Base-by-base conservation (phyloP, 352 stramenopile species). In the Phytophthora palmivora region DNA sequence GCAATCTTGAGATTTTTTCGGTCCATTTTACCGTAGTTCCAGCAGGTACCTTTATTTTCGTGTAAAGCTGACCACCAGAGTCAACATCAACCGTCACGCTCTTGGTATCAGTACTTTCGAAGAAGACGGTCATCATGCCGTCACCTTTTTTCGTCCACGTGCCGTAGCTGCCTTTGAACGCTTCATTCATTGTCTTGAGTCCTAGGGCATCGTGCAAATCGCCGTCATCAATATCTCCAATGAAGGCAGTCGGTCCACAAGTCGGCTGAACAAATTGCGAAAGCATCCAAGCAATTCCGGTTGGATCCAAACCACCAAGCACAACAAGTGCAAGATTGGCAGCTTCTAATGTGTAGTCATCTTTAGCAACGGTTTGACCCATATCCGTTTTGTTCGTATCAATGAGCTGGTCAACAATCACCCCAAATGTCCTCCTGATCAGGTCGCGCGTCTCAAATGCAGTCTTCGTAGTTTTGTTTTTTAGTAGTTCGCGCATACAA, bases 221-320 rank as follows among this genome's bases (percentile, higher is more conserved):
- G 6, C 73, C 73, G 14, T 82, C 73, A 22, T 82, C 73, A 30
- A 76, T 69, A 2, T 76, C 67, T 10, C 62, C 67, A 0, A 76
- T 37, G 16, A 72, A 72, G 6, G 36, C 26, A 2, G 67, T 70
- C 2, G 67, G 67, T 9, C 63, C 67, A 63, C 67, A 76, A 15
- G 33, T 63, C 24, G 73, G 70, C 37, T 85, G 70, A 8, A 85
- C 48, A 44, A 78, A 85, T 37, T 82, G 60, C 3, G 66, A 58
- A 4, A 73, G 39, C 70, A 85, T 71, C 37, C 70, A 66, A 0
- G 58, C 58, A 22, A 85, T 73, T 6, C 73, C 63, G 1, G 74
- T 80, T 1, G 74, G 72, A 53, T 86, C 76, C 22, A 86, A 56
- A 4, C 48, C 61, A 12, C 63, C 44, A n/a, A 86, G 38, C 7